Base-by-base conservation (phyloP, 2,329 filamentous ascomycete species). In the Cytospora piceicola region DNA sequence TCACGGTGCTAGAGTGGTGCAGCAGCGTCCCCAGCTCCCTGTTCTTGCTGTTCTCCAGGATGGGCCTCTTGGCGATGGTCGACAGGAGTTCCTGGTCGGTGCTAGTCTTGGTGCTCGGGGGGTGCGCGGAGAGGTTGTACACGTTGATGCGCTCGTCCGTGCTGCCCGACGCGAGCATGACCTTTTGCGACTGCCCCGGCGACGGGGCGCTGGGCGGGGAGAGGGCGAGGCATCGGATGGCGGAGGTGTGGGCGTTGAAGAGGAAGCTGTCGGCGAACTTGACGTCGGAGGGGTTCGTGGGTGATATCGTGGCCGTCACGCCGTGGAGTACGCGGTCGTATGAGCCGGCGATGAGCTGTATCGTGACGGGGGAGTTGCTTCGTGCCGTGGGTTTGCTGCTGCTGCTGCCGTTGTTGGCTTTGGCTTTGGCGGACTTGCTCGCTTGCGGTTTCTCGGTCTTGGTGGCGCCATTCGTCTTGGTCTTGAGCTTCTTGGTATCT, bases 101-200 rank as follows among this genome's bases (percentile, higher is more conserved):
- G 39, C 56, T 69, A 57, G 59, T 80, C 75, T 80, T 87, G 70
- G 78, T 79, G 71, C 76, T 84, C 66, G 85, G 88, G 62, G 87
- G 87, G 71, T 88, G 87, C 30, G 84, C 88, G 15, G 94, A 96
- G 63, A 99, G 82, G 67, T 89, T 93, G 83, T 97, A 99, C 63
- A 99, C 85, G 75, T 99, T 97, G 80, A 99, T 92, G 69, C 93
- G 88, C 79, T 97, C 93, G 78, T 99, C 95, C 29, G 92, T 96
- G 77, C 91, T 90, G 71, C 95, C 95, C 12, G 91, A 96, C 15
- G 95, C 95, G 58, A 99, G 87, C 71, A 95, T 89, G 58, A 97
- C 85, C 75, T 95, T 97, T 75, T 92, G 90, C n/a, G 81, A 79
- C 77, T 90, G 89, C 69, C 83, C 86, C 15, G 81, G 83, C 64